Percentiles rank a stretch among this genome's conserved stretches.
Conservation (phyloP, 257 asterid genomes). For the Salvia miltiorrhiza region DNA sequence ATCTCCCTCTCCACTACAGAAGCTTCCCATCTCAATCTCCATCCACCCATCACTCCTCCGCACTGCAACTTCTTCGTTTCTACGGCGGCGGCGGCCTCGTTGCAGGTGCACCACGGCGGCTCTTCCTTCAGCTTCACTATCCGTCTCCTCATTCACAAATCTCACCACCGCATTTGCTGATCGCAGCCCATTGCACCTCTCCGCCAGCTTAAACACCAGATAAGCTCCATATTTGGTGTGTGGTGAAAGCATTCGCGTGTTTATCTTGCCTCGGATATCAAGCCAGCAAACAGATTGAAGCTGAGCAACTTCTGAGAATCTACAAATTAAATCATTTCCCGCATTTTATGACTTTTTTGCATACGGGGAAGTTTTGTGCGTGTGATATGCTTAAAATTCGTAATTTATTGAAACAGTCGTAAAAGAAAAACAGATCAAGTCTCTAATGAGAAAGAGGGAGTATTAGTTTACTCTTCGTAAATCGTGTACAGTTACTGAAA, state of each 20-base stretch:
- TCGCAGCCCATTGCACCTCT: neutral
- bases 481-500: too few species aligned
- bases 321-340: neutral
- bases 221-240: neutral
- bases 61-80: neutral
- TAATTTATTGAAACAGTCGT: too few species aligned
- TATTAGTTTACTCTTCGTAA: too few species aligned
- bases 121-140: neutral
- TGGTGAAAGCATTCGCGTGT: neutral
- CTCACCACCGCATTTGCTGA: neutral
- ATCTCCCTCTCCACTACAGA: neutral
- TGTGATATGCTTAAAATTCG: too few species aligned
- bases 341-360: too few species aligned
- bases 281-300: constrained; percentile 2
- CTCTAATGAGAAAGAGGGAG: too few species aligned
- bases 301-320: neutral
- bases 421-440: too few species aligned
- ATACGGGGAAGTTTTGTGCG: too few species aligned
- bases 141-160: neutral
- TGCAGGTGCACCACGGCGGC: constrained; percentile 17
- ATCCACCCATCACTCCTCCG: constrained; percentile 4
- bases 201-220: constrained; percentile 9
- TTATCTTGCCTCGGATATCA: neutral
- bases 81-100: neutral
- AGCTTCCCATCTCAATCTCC: neutral